Conservation (phyloP, 2,329 filamentous ascomycete species). For the Thielaviopsis euricoi region DNA sequence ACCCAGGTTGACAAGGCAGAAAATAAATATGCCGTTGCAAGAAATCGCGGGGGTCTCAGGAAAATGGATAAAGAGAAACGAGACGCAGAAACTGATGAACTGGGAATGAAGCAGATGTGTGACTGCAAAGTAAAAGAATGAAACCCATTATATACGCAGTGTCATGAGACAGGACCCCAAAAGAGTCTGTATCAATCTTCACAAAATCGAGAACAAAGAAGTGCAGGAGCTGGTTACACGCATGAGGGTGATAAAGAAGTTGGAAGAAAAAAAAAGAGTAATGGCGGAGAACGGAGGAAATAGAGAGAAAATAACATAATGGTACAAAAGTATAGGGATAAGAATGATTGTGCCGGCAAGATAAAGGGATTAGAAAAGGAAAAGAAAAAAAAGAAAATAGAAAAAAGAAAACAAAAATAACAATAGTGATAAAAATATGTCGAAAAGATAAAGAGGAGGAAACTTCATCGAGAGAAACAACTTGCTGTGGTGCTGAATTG, state of each 20-base stretch:
- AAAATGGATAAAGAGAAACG: background rate
- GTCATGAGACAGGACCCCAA: background rate
- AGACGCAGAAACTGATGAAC: background rate
- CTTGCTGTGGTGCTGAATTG: background rate
- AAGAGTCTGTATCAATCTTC: background rate
- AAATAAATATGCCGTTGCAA: background rate
- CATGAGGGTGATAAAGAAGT: background rate
- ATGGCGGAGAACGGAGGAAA: background rate
- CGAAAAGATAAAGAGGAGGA: background rate
- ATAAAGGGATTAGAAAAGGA: background rate
- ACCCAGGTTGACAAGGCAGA: background rate
- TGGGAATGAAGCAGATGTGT: background rate
- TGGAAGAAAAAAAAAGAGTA: background rate
- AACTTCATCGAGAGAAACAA: background rate
- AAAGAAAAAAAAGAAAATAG: background rate
- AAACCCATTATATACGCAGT: background rate
- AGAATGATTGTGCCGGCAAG: background rate
- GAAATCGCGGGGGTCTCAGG: background rate
- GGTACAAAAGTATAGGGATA: constrained; percentile 2
- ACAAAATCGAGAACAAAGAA: background rate
- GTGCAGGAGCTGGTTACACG: background rate
- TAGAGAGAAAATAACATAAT: background rate
- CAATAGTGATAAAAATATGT: background rate
- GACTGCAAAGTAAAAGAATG: background rate
- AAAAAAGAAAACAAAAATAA: background rate